Conservation (phyloP, 371 early-diverging fungal genomes). For the Mucor irregularis region DNA sequence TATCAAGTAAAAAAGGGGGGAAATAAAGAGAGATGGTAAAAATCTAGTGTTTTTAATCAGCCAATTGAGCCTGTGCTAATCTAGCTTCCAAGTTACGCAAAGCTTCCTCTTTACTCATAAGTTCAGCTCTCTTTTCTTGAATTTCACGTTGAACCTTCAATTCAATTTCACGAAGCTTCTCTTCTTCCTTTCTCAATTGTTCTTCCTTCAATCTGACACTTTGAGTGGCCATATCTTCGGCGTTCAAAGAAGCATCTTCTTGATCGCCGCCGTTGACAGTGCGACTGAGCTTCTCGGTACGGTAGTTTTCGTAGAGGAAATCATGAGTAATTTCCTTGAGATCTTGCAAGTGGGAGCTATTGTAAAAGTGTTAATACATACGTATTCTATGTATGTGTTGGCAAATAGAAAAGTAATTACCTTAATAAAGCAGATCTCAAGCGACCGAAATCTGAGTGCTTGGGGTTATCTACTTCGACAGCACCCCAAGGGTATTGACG, state of each 20-base stretch:
- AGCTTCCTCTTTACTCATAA: slow-evolving; percentile 62
- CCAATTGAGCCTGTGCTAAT: slow-evolving; percentile 47
- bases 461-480: slow-evolving; percentile 89
- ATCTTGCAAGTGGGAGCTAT: slow-evolving; percentile 90
- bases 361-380: not conserved
- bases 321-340: slow-evolving; percentile 87
- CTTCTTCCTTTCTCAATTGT: slow-evolving; percentile 63
- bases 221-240: slow-evolving; percentile 56
- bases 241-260: slow-evolving; percentile 46
- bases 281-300: slow-evolving; percentile 88
- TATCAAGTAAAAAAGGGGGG: no score
- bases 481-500: slow-evolving; percentile 99
- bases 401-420: slow-evolving; percentile 26
- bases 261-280: slow-evolving; percentile 56
- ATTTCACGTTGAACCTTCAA: slow-evolving; percentile 62
- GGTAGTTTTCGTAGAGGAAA: slow-evolving; percentile 88
- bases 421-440: slow-evolving; percentile 89
- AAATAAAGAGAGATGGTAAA: no score
- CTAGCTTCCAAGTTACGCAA: slow-evolving; percentile 56
- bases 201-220: slow-evolving; percentile 61
- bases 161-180: slow-evolving; percentile 64
- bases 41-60: slow-evolving; percentile 16
- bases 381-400: not conserved
- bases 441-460: slow-evolving; percentile 96
- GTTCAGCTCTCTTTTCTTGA: slow-evolving; percentile 60